Base-by-base conservation (phyloP, 2,329 filamentous ascomycete genomes). In the Colletotrichum neosansevieriae region DNA sequence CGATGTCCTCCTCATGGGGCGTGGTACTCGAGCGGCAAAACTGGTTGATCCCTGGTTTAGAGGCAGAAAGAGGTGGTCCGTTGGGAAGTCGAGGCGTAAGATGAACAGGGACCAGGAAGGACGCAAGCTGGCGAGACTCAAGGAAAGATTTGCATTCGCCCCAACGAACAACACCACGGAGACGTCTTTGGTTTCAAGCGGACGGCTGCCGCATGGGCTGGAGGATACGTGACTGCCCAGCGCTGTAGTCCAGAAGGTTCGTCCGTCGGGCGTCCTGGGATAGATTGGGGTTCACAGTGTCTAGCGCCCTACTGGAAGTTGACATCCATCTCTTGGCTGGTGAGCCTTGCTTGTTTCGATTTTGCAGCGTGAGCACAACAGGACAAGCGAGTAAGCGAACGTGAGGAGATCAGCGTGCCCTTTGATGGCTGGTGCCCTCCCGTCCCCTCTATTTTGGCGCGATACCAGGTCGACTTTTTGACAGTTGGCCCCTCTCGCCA, bases 191-290 rank as follows among this genome's bases (percentile, higher is more conserved):
- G 70, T 71, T 68, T 71, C 70, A 66, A 67, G 57, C 64, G 36
- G 40, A 66, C 58, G 58, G 58, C 54, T 68, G 70, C 59, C 67
- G 63, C 70, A 70, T 71, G 45, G 59, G 34, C 58, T 63, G 53
- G 58, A 61, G 21, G 62, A 71, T 70, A 70, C 67, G 69, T 71
- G 69, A 71, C 69, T 61, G 62, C 67, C 67, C 67, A 70, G 60
- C 54, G 57, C 67, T 42, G 56, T 61, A 63, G 58, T 71, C 50
- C 38, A 54, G 58, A 70, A 69, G 51, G 63, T 63, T 67, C 51
- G 47, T 60, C 59, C 61, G 65, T 60, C 64, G 50, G 68, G 65
- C 68, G 58, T 58, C 54, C 49, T 69, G 54, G 68, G 56, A 60
- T 59, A 67, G 59, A 64, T 58, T 58, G 54, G 15, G 51, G 68